phyloP scores from a whole-genome alignment of 345 rosid genomes.

The Gossypium anomalum region DNA sequence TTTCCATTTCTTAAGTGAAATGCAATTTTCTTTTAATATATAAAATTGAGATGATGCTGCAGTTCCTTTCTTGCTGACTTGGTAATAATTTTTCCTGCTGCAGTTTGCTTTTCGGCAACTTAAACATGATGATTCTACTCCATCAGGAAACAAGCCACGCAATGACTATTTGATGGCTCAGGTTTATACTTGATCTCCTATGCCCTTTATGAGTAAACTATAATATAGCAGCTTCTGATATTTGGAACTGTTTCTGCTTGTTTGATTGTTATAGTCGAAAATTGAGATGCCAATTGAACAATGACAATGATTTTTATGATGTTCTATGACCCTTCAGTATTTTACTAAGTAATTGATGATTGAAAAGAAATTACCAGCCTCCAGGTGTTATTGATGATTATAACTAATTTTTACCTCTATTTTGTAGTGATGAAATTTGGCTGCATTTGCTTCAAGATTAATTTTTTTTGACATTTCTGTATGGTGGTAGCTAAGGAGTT shows the following conservation, averaged over 20 bases:
- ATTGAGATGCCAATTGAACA: neutral
- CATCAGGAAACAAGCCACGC: slow-evolving; percentile 54
- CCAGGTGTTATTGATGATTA: neutral
- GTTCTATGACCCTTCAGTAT: neutral
- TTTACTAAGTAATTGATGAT: neutral
- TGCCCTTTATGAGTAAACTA: neutral
- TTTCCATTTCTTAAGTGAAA: neutral
- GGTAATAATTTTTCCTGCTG: slow-evolving; percentile 14
- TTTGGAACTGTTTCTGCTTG: slow-evolving; percentile 5
- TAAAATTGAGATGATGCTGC: neutral
- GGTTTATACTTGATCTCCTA: slow-evolving; percentile 38
- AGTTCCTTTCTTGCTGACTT: neutral
- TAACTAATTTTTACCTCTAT: neutral
- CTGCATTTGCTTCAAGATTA: slow-evolving; percentile 2
- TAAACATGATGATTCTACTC: slow-evolving; percentile 46
- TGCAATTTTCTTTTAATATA: neutral
- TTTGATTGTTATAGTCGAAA: slow-evolving; percentile 1
- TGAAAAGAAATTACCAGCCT: neutral
- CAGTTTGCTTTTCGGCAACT: slow-evolving; percentile 62
- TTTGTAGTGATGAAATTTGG: neutral
- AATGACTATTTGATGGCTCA: slow-evolving; percentile 66
- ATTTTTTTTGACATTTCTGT: neutral
- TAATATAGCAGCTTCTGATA: neutral
- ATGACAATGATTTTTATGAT: neutral
- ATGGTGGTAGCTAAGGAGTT: neutral